phyloP scores from a whole-genome alignment of 164 flowering plant species.

The Echeveria elegans region DNA sequence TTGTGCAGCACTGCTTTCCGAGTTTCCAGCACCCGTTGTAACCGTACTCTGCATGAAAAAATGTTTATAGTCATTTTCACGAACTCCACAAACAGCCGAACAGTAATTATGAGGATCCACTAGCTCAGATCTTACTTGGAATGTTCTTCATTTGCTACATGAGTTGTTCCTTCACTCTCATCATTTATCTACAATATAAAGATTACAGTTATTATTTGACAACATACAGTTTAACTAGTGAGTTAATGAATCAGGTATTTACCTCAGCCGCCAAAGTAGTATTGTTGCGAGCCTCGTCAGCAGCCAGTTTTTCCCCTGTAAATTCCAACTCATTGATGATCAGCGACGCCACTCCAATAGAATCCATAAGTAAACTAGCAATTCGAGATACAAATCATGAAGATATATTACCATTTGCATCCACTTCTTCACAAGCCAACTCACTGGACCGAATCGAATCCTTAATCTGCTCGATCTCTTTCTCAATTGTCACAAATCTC shows the following conservation, averaged over 20 bases:
- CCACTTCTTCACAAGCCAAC: constrained; percentile 7
- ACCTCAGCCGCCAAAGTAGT: constrained; percentile 31
- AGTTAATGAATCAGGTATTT: constrained; percentile 2
- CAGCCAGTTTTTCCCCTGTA: constrained; percentile 20
- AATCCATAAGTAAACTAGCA: background rate
- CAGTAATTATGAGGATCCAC: constrained; percentile 4
- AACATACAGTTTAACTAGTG: background rate
- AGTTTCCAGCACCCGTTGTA: constrained; percentile 65
- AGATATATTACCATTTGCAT: constrained; percentile 1
- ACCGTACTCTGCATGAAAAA: constrained; percentile 43
- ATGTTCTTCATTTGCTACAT: constrained; percentile 47
- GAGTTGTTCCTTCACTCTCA: constrained; percentile 25
- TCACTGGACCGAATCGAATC: constrained; percentile 53
- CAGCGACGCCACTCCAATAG: background rate
- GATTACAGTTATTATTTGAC: constrained; percentile 12
- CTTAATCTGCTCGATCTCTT: constrained; percentile 71
- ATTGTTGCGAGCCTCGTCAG: constrained; percentile 27
- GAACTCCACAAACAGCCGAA: background rate
- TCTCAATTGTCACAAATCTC: constrained; percentile 73
- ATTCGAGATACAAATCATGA: background rate
- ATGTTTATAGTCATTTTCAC: constrained; percentile 10
- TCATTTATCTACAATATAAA: constrained; percentile 25
- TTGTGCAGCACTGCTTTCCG: constrained; percentile 67
- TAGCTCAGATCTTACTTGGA: constrained; percentile 49
- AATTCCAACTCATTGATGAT: background rate